phyloP scores from a whole-genome alignment of 331 rosid genomes.

The Malus hybrid region DNA sequence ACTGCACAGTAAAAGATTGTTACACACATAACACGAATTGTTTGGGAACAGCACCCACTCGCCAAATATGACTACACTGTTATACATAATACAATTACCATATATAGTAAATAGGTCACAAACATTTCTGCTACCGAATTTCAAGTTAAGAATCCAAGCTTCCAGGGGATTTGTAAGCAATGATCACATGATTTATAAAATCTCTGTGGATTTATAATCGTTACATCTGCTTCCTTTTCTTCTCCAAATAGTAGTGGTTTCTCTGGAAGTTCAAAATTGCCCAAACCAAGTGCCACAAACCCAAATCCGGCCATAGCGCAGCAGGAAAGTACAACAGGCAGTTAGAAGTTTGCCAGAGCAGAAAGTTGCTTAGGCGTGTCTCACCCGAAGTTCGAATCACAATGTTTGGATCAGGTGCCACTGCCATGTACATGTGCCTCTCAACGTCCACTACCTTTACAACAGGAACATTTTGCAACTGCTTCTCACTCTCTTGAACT shows the following conservation, averaged over 20 bases:
- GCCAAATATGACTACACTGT: neutral
- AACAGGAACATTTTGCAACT: neutral
- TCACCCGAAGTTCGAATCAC: constrained; percentile 48
- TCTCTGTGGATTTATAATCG: neutral
- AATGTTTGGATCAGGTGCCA: constrained; percentile 45
- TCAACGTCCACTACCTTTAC: constrained; percentile 32
- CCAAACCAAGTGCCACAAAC: constrained; percentile 45
- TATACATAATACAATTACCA: no score
- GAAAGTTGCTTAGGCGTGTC: constrained; percentile 52
- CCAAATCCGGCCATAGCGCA: constrained; percentile 51
- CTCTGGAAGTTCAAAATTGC: constrained; percentile 45
- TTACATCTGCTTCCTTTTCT: constrained; percentile 34
- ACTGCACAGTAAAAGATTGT: neutral
- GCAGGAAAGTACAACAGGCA: constrained; percentile 38
- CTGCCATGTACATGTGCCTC: constrained; percentile 38
- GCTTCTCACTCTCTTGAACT: constrained; percentile 19
- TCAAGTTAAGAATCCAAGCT: neutral
- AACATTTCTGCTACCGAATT: no score
- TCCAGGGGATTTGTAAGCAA: neutral
- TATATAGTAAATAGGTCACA: no score
- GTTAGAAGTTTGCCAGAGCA: constrained; percentile 43
- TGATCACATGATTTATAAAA: neutral
- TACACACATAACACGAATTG: neutral
- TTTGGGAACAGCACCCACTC: no score
- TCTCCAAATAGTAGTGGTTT: constrained; percentile 39